These are phyloP conservation scores for Calophaca sinica DNA, from an alignment of 306 rosid genomes.

Conservation along the genomic window DNA sequence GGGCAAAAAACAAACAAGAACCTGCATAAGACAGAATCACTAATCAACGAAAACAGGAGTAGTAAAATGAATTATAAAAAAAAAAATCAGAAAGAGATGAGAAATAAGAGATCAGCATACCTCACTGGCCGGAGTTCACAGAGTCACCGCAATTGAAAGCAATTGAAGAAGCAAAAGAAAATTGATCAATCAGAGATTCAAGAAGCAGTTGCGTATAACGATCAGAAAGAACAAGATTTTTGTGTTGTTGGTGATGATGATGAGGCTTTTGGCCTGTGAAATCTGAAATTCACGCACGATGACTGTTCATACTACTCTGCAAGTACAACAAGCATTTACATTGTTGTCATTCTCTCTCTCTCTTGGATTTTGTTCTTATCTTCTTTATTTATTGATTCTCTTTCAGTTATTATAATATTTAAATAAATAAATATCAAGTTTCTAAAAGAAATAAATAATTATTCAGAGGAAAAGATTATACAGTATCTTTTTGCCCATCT, in stretches of 20 bases:
- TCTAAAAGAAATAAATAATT: not conserved
- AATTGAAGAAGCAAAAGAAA: not conserved
- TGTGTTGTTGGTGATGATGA: too few species aligned
- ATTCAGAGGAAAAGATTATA: too few species aligned
- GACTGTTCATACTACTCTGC: conserved; percentile 5
- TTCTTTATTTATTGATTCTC: not conserved
- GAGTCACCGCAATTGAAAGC: not conserved
- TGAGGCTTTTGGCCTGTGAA: not conserved
- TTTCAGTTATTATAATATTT: not conserved
- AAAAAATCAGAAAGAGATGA: not conserved
- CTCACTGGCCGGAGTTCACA: not conserved
- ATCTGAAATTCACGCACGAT: not conserved
- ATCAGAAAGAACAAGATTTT: not conserved
- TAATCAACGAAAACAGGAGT: not conserved
- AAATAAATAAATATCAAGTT: not conserved
- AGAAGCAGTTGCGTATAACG: not conserved
- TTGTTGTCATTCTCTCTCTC: conserved; percentile 20
- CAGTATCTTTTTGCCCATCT: too few species aligned
- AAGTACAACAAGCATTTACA: not conserved
- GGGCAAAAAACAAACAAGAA: not conserved
- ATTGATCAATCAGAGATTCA: conserved; percentile 17
- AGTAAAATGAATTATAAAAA: not conserved
- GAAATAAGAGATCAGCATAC: not conserved
- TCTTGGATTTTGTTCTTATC: conserved; percentile 40
- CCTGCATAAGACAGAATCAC: conserved; percentile 14